Base-by-base conservation (phyloP, 129 eudicot genomes). In the Flaveria linearis region DNA sequence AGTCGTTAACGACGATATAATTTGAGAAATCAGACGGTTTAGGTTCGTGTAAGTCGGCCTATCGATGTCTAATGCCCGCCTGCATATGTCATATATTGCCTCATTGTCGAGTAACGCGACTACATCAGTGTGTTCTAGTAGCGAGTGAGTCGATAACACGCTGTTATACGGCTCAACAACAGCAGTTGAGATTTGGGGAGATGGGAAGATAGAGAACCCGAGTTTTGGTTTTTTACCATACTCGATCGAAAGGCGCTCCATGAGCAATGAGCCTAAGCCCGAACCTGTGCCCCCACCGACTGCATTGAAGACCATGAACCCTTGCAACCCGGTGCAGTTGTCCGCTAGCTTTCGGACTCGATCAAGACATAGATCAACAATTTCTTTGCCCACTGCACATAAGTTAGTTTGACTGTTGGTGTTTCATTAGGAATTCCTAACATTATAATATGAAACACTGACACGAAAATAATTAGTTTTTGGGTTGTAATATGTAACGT, bases 291-390 rank as follows among this genome's bases (percentile, higher is more conserved):
- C 92, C 65, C 92, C 92, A 66, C 93, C 93, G 67, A 85, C 96
- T 65, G 96, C 96, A 73, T 89, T 89, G 74, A 87, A 89, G 14
- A 89, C 96, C 88, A 89, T 72, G 53, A 89, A 89, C 1, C 91
- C 91, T 85, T 89, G 96, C 85, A 89, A 77, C 26, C 96, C 96
- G 71, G 96, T 85, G 84, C 96, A 90, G 45, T 86, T 90, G 73
- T 90, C 92, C 5, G 92, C 92, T 69, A 90, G 52, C 80, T 90
- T 90, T 76, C 96, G 85, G 67, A 90, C 84, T 26, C 92, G 88
- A 56, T 90, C 92, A 39, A 90, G 96, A 70, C 92, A 90, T 15
- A 80, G 55, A 75, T 87, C 96, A 62, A 87, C 79, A 76, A 87
- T 79, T 39, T 90, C 96, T 83, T 72, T 85, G 45, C 96, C 96